Conservation (phyloP, 2,329 filamentous ascomycete species). For the Diaporthe citriasiana region DNA sequence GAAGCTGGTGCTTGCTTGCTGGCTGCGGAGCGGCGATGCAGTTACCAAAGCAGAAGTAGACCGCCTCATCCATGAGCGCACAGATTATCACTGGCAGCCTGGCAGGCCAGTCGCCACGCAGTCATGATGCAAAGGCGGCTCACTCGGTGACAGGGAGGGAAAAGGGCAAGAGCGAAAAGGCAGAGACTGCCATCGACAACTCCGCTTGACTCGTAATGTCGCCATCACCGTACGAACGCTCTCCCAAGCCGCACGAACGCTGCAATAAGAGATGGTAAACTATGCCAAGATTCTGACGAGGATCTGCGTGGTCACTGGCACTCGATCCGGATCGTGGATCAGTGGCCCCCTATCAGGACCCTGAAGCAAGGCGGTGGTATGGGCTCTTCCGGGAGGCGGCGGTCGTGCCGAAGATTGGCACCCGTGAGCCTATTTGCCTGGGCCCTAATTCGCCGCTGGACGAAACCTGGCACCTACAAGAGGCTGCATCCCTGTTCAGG, state of each 20-base stretch:
- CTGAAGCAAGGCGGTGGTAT: conserved; percentile 2
- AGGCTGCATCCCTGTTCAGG: conserved; percentile 10
- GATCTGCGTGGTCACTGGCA: background rate
- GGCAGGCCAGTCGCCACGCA: conserved; percentile 17
- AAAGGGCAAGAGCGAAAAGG: background rate
- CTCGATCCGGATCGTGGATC: conserved; percentile 1
- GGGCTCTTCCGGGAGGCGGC: conserved; percentile 15
- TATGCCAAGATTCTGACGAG: background rate
- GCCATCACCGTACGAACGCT: conserved; percentile 20
- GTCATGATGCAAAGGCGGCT: conserved; percentile 25
- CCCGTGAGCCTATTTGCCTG: conserved; percentile 6
- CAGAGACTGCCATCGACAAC: conserved; percentile 4
- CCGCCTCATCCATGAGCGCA: background rate
- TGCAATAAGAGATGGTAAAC: background rate
- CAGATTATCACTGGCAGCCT: background rate
- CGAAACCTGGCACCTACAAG: conserved; percentile 19
- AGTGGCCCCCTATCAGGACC: background rate
- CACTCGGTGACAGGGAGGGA: conserved; percentile 10
- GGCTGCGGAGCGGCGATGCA: conserved; percentile 19
- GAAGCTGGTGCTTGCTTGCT: background rate
- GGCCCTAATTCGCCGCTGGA: conserved; percentile 1
- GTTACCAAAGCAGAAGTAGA: conserved; percentile 2
- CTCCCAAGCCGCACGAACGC: background rate
- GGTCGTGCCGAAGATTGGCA: conserved; percentile 24
- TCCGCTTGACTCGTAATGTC: conserved; percentile 26